Evolutionary conservation across 768 basidiomycete species (phyloP).

Genomic region (Lyophyllum decastes): DNA sequence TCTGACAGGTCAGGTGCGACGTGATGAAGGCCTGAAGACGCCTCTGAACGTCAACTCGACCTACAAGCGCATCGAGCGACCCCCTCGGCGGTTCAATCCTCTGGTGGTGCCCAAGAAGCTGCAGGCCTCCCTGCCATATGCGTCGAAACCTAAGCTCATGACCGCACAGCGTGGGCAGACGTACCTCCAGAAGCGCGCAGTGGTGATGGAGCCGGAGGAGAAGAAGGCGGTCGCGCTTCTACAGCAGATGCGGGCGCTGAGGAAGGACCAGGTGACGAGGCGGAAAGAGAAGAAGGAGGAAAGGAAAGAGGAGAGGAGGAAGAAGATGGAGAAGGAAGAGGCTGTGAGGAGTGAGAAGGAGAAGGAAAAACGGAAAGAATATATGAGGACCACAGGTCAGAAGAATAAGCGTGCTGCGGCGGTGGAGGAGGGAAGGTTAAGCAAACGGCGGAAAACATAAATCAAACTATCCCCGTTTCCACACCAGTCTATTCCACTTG

Average conservation of each 20-base stretch:
- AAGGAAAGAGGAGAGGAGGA: slow-evolving; percentile 64
- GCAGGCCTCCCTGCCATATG: slow-evolving; percentile 89
- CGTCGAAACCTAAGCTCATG: slow-evolving; percentile 88
- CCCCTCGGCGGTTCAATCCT: slow-evolving; percentile 85
- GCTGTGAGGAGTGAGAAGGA: slow-evolving; percentile 63
- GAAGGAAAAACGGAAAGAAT: slow-evolving; percentile 75
- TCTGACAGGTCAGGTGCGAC: slow-evolving; percentile 87
- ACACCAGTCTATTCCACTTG: no score
- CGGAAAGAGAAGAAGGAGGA: slow-evolving; percentile 88
- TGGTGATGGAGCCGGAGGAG: slow-evolving; percentile 95
- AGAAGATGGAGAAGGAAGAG: slow-evolving; percentile 75
- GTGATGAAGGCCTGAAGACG: slow-evolving; percentile 83
- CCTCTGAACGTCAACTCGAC: slow-evolving; percentile 82
- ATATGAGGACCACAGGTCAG: slow-evolving; percentile 71
- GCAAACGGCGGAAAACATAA: slow-evolving; percentile 53
- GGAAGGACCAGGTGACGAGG: slow-evolving; percentile 82
- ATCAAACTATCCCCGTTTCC: neutral
- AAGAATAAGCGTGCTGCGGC: slow-evolving; percentile 71
- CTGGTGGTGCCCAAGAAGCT: slow-evolving; percentile 87
- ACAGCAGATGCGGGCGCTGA: slow-evolving; percentile 90
- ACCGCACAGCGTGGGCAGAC: slow-evolving; percentile 71
- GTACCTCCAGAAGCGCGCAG: slow-evolving; percentile 94
- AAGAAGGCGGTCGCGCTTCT: slow-evolving; percentile 87
- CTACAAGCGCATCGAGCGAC: slow-evolving; percentile 82
- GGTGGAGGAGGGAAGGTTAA: slow-evolving; percentile 49